Base-by-base conservation (phyloP, 2,329 filamentous ascomycete species). In the Dothideomycetes sp. region DNA sequence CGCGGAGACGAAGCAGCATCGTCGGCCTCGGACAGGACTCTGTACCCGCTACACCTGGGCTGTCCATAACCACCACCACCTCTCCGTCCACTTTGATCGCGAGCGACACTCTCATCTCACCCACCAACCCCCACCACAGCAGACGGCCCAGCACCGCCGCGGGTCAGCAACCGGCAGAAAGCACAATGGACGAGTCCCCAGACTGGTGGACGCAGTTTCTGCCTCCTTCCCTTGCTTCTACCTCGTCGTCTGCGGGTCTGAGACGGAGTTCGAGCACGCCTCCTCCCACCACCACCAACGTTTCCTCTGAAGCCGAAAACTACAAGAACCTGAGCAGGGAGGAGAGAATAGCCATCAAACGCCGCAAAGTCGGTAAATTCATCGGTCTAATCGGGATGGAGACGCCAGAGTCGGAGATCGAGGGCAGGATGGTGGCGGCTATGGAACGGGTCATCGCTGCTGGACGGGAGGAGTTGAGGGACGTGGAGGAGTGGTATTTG, bases 301-400 rank as follows among this genome's bases (percentile, higher is more conserved):
- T 9, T 30, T n/a, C n/a, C 27, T 30, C 27, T 30, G 27, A 30
- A 10, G 27, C 27, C n/a, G 27, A 10, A n/a, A 30, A n/a, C 10
- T 10, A n/a, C 10, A 30, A 30, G 27, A 33, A 17, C 8, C n/a
- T 14, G 31, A 33, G 31, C 36, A 52, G 50, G 10, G 49, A 50
- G 2, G 61, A 66, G 41, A 45, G 65, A 31, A 47, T 68, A 8
- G 52, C 57, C 36, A 60, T 68, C 42, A 87, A 87, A 67, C 69
- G 81, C 45, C 66, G 81, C 45, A 77, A 78, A 60, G 75, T 86
- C 54, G 82, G 81, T 34, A 68, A 73, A 49, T 87, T 87, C 49
- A 84, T 86, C 54, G 82, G 82, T 10, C 63, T 87, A 41, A 63
- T 75, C 37, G 81, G 79, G 2, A 73, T 73, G 50, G 70, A 76